Percentiles rank a stretch among this genome's conserved stretches.
These are phyloP conservation scores for Annulohypoxylon stygium DNA, from an alignment of 495 filamentous ascomycete genomes.

Conservation along the genomic window DNA sequence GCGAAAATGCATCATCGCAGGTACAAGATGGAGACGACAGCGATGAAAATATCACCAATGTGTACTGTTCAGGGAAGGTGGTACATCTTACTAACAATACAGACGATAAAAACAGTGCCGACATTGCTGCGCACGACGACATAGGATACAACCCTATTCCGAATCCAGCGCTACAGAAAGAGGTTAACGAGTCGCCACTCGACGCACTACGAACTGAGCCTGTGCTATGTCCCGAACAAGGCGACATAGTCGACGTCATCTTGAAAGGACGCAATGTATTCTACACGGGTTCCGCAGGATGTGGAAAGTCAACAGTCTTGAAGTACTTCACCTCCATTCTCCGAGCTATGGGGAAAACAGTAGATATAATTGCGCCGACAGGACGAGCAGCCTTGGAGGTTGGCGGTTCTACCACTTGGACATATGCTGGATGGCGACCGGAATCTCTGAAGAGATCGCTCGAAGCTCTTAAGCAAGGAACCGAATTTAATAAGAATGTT, in stretches of 20 bases:
- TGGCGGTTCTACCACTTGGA: conserved; percentile 65
- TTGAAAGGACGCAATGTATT: conserved; percentile 67
- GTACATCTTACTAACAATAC: no score
- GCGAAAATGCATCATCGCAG: no score
- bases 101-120: background rate
- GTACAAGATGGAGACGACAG: no score
- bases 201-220: conserved; percentile 16
- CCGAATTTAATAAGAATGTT: background rate
- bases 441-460: conserved; percentile 47
- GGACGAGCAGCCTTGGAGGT: conserved; percentile 67
- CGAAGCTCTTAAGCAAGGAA: background rate
- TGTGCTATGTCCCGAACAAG: conserved; percentile 61
- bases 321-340: conserved; percentile 59
- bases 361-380: conserved; percentile 68
- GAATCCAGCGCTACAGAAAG: background rate
- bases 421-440: conserved; percentile 67
- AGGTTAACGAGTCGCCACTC: background rate
- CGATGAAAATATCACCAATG: no score
- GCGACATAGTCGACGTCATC: conserved; percentile 62
- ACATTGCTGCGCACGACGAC: background rate
- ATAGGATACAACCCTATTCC: background rate
- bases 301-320: conserved; percentile 70
- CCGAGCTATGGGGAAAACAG: conserved; percentile 44
- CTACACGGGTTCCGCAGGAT: conserved; percentile 72
- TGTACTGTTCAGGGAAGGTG: no score